These are phyloP conservation scores for Wickerhamiella lipophila DNA, from an alignment of 805 yeast species.

Conservation along the genomic window DNA sequence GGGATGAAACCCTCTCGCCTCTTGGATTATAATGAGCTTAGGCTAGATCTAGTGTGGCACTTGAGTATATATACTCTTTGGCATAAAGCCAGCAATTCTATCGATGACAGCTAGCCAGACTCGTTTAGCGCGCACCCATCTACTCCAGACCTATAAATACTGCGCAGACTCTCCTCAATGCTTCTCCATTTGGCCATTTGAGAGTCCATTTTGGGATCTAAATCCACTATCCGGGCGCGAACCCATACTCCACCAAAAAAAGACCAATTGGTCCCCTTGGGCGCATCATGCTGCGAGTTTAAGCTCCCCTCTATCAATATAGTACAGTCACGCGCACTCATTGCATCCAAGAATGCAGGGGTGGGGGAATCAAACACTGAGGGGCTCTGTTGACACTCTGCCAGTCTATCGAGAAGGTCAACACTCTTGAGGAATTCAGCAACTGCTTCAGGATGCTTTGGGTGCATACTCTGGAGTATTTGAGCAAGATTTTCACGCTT, in stretches of 20 bases:
- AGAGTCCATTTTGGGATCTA: slow-evolving; percentile 37
- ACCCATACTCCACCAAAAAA: slow-evolving; percentile 19
- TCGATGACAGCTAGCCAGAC: not conserved
- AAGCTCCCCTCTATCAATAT: slow-evolving; percentile 31
- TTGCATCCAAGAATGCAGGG: slow-evolving; percentile 33
- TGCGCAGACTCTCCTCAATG: slow-evolving; percentile 28
- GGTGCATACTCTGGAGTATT: slow-evolving; percentile 6
- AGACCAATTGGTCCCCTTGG: slow-evolving; percentile 20
- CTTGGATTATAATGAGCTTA: too few species aligned
- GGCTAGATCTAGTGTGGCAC: too few species aligned
- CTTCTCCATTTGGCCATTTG: slow-evolving; percentile 39
- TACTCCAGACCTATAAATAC: slow-evolving; percentile 11
- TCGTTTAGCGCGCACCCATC: not conserved
- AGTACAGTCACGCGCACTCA: slow-evolving; percentile 49
- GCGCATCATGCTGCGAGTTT: not conserved
- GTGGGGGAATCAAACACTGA: not conserved
- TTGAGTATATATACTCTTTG: too few species aligned
- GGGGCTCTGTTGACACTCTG: slow-evolving; percentile 20
- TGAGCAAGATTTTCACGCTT: slow-evolving; percentile 20
- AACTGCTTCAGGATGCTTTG: slow-evolving; percentile 11
- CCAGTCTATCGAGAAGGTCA: slow-evolving; percentile 23
- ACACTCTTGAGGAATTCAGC: slow-evolving; percentile 16
- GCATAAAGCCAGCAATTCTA: too few species aligned
- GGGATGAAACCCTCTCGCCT: too few species aligned
- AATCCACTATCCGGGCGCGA: slow-evolving; percentile 37